A percentile compares a stretch with the other conserved stretches of the same genome.
These are phyloP conservation scores for Corchorus capsularis DNA, from an alignment of 345 rosid genomes.

Conservation along the genomic window DNA sequence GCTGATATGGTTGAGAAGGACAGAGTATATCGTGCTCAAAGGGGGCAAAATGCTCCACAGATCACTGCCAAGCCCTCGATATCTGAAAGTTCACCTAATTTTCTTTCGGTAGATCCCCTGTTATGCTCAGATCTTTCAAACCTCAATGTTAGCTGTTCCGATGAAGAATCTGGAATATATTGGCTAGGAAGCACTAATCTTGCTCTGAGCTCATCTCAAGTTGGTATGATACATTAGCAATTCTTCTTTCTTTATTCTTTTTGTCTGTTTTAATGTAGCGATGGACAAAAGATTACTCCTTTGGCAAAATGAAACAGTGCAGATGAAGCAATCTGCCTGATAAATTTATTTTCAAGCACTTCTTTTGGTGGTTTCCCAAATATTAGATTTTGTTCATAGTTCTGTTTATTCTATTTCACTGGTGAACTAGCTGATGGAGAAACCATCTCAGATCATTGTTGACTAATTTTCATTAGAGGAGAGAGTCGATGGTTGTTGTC, in stretches of 20 bases:
- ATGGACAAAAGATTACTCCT: neutral
- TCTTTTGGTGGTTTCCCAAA: neutral
- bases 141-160: slow-evolving; percentile 22
- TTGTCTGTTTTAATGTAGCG: neutral
- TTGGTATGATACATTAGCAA: slow-evolving; percentile 39
- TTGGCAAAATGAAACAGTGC: neutral
- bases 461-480: slow-evolving; percentile 1
- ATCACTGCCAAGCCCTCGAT: slow-evolving; percentile 42
- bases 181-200: slow-evolving; percentile 81
- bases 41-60: slow-evolving; percentile 78
- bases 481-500: neutral
- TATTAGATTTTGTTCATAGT: neutral
- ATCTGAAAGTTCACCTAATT: slow-evolving; percentile 19
- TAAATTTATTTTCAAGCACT: neutral
- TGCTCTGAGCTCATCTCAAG: slow-evolving; percentile 56
- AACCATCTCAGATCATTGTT: neutral
- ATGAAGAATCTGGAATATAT: slow-evolving; percentile 39
- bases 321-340: neutral
- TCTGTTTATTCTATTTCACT: neutral
- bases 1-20: slow-evolving; percentile 87
- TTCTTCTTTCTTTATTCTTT: neutral
- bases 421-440: neutral
- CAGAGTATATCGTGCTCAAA: slow-evolving; percentile 73
- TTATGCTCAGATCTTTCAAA: slow-evolving; percentile 28
- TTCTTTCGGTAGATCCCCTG: slow-evolving; percentile 20